Evolutionary conservation across 2,329 filamentous ascomycete genomes (phyloP).

Genomic region (Paecilomyces sp.): DNA sequence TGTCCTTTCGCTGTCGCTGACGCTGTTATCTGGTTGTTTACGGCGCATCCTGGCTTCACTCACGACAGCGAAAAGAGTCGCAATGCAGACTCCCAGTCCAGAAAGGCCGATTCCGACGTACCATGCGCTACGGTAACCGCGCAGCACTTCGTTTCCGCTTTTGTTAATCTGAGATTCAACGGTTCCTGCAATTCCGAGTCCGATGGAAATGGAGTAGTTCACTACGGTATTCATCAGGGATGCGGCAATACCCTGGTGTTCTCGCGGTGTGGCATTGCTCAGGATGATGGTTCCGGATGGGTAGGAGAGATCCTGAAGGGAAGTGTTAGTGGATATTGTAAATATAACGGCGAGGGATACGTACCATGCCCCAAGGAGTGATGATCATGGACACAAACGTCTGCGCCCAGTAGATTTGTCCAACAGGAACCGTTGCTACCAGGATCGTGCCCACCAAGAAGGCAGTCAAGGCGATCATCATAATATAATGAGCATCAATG

Average conservation of each 20-base stretch:
- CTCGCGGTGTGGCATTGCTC: slow-evolving; percentile 39
- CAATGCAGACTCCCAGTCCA: slow-evolving; percentile 5
- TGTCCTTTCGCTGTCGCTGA: neutral
- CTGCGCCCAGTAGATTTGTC: slow-evolving; percentile 35
- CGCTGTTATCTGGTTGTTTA: neutral
- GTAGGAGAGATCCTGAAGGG: slow-evolving; percentile 54
- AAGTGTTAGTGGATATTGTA: slow-evolving; percentile 32
- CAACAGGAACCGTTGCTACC: slow-evolving; percentile 27
- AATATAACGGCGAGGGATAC: slow-evolving; percentile 2
- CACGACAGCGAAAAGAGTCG: neutral
- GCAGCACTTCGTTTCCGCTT: slow-evolving; percentile 21
- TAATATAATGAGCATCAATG: slow-evolving; percentile 15
- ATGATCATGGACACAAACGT: slow-evolving; percentile 15
- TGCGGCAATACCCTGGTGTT: slow-evolving; percentile 42
- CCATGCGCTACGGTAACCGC: slow-evolving; percentile 28
- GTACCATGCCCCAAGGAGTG: slow-evolving; percentile 10
- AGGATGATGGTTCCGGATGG: slow-evolving; percentile 54
- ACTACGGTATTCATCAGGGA: slow-evolving; percentile 55
- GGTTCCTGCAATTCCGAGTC: slow-evolving; percentile 57
- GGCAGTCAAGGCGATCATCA: slow-evolving; percentile 21
- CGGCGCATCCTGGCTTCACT: neutral
- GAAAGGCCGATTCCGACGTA: slow-evolving; percentile 25
- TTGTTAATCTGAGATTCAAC: slow-evolving; percentile 43
- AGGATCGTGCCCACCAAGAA: slow-evolving; percentile 26
- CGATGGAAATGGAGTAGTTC: slow-evolving; percentile 60